Base-by-base conservation (phyloP, 2,329 filamentous ascomycete genomes). In the Alternaria longipes region DNA sequence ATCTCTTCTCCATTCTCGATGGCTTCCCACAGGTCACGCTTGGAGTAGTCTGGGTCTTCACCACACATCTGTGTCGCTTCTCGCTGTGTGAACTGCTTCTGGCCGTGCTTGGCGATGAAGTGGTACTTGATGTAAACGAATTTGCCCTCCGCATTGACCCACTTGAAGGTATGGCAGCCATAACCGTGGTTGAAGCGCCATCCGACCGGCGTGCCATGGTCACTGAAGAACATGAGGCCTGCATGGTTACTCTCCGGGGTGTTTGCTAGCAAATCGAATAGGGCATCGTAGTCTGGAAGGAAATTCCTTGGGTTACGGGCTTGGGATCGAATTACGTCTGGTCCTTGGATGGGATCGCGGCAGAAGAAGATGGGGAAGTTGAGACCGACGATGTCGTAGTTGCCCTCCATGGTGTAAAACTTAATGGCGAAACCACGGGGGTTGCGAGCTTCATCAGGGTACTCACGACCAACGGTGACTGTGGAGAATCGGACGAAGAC, bases 91-190 rank as follows among this genome's bases (percentile, higher is more conserved):
- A 84, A 82, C 59, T 82, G 78, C 66, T 83, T 82, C 64, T 84
- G 79, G 7, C 83, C 83, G 53, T 82, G 78, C 52, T 83, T 78
- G 56, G 81, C 79, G 11, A 81, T 74, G 68, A 84, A 83, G 70
- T 84, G 81, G 71, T 82, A 83, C 73, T 84, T 85, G 77, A 83
- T 82, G 73, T 85, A 85, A 22, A 84, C 81, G 54, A 84, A 85
- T 36, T 79, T 74, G 50, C 83, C 82, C 3, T 84, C 69, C 49
- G 78, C 74, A 58, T 84, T 84, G 36, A 83, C 79, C 74, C 79
- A 82, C 70, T 80, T 82, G 73, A 83, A 83, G 1, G 81, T 82
- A 62, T 84, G 81, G 61, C 82, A 82, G 26, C 81, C 80, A 60
- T 83, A 83, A 8, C 80, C 73, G 36, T 74, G 71, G 32, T 74